Percentiles rank a stretch among this genome's conserved stretches.
Conservation (phyloP, 257 asterid species). For the Salvia miltiorrhiza region DNA sequence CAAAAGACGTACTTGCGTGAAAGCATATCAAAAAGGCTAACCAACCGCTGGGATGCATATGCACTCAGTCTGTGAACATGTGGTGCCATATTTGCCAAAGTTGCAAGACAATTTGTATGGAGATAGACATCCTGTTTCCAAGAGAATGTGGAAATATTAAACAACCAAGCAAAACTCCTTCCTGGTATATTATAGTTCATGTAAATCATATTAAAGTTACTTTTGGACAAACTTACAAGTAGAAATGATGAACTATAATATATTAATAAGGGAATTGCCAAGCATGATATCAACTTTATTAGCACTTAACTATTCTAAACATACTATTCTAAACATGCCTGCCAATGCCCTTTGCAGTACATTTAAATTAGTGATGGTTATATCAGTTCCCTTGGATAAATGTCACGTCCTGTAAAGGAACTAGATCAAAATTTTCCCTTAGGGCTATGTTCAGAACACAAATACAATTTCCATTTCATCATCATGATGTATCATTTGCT, state of each 20-base stretch:
- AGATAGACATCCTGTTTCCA: conserved; percentile 88
- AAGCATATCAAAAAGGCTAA: conserved; percentile 96
- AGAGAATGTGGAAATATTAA: conserved; percentile 22
- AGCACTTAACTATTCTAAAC: too few relatives aligned
- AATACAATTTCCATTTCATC: not conserved
- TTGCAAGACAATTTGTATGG: conserved; percentile 95
- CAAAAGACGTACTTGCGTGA: conserved; percentile 81
- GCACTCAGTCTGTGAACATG: conserved; percentile 88
- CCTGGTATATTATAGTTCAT: not conserved
- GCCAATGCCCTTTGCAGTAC: too few relatives aligned
- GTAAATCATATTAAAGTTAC: not conserved
- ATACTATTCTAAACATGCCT: too few relatives aligned
- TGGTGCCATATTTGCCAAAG: conserved; percentile 97
- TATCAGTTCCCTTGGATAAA: too few relatives aligned
- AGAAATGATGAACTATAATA: not conserved
- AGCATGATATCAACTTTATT: too few relatives aligned
- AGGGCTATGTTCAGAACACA: not conserved
- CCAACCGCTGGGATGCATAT: conserved; percentile 91
- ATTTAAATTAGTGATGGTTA: too few relatives aligned
- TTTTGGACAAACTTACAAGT: not conserved
- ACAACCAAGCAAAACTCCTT: conserved; percentile 1
- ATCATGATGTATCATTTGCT: not conserved
- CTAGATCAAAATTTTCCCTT: too few relatives aligned
- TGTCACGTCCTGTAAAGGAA: too few relatives aligned
- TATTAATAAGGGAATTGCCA: not conserved